phyloP scores from a whole-genome alignment of 163 green algal genomes.

The Chlamydomonas reinhardtii region DNA sequence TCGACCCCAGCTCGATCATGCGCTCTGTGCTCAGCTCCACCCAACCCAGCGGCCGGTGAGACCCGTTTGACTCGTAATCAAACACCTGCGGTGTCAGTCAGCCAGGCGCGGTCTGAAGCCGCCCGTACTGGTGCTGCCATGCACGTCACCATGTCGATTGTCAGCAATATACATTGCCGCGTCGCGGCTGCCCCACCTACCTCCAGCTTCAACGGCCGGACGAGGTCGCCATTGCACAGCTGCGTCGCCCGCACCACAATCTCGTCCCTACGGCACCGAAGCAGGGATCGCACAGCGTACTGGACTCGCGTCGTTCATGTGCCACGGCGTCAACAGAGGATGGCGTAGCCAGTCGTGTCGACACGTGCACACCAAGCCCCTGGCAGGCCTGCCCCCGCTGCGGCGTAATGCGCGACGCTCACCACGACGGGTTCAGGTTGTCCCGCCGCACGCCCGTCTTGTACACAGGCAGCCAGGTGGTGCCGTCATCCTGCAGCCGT shows the following conservation, averaged over 20 bases:
- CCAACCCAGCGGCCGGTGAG: constrained; percentile 1
- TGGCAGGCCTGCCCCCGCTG: too few species aligned
- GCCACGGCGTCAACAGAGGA: too few species aligned
- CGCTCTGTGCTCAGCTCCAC: constrained; percentile 16
- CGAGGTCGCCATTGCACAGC: constrained; percentile 63
- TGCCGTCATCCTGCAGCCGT: constrained; percentile 23
- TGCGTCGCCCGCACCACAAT: constrained; percentile 51
- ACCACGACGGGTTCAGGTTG: constrained; percentile 58
- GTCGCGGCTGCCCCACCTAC: constrained; percentile 39
- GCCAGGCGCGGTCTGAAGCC: too few species aligned
- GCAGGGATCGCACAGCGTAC: too few species aligned
- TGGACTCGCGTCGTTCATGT: too few species aligned
- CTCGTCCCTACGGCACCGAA: constrained; percentile 43
- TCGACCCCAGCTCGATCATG: constrained; percentile 16
- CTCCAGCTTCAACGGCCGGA: constrained; percentile 53
- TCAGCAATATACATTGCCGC: too few species aligned
- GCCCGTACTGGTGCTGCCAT: too few species aligned
- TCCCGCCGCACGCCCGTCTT: constrained; percentile 56
- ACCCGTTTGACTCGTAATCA: constrained; percentile 32
- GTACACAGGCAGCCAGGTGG: constrained; percentile 58
- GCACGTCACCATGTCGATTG: too few species aligned
- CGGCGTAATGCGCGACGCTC: too few species aligned
- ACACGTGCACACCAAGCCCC: too few species aligned
- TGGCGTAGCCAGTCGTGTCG: too few species aligned
- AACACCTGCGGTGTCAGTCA: constrained; percentile 19